A percentile compares a stretch with the other conserved stretches of the same genome.
Conservation (phyloP, 1,284 basidiomycete genomes). For the Moniliophthora roreri region DNA sequence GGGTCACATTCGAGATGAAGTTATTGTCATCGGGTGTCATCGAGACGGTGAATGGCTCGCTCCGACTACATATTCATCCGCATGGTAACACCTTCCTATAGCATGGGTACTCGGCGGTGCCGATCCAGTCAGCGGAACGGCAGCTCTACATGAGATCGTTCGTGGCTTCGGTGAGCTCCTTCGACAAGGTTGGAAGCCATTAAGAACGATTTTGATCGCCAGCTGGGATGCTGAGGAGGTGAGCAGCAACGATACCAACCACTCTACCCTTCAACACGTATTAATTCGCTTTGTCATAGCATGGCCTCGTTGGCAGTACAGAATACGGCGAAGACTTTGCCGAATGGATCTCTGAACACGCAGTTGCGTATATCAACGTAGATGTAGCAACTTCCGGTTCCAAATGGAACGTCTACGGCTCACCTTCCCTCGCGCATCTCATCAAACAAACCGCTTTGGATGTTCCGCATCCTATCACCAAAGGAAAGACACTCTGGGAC, state of each 20-base stretch:
- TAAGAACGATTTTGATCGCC: slow-evolving; percentile 83
- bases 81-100: slow-evolving; percentile 30
- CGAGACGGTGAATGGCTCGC: slow-evolving; percentile 1
- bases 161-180: slow-evolving; percentile 76
- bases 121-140: slow-evolving; percentile 88
- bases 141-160: slow-evolving; percentile 79
- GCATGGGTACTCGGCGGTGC: slow-evolving; percentile 71
- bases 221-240: slow-evolving; percentile 94
- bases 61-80: slow-evolving; percentile 27
- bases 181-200: slow-evolving; percentile 81
- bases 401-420: slow-evolving; percentile 51
- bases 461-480: slow-evolving; percentile 62
- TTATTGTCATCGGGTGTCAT: slow-evolving; percentile 8
- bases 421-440: slow-evolving; percentile 79
- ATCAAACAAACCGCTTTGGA: slow-evolving; percentile 67
- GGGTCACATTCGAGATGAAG: slow-evolving; percentile 50
- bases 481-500: slow-evolving; percentile 62
- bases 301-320: slow-evolving; percentile 84
- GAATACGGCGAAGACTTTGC: slow-evolving; percentile 91
- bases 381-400: slow-evolving; percentile 74
- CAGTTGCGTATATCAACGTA: slow-evolving; percentile 87
- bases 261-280: neutral
- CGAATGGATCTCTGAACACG: slow-evolving; percentile 73
- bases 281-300: slow-evolving; percentile 38
- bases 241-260: slow-evolving; percentile 8